These are phyloP conservation scores for Sugiyamaella americana DNA, from an alignment of 805 yeast genomes.

Conservation along the genomic window DNA sequence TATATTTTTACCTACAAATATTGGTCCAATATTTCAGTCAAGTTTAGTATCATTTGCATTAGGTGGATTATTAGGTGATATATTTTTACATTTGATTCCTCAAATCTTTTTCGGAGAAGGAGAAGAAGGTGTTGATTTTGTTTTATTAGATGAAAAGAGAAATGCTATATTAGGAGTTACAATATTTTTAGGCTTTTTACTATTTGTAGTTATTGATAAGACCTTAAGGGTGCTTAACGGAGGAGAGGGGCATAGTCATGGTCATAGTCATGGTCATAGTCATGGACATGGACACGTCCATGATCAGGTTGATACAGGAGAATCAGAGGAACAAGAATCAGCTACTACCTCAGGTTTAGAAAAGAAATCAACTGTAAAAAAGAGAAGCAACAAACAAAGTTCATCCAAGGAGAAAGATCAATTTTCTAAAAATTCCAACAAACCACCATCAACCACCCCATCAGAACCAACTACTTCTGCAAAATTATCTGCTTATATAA, in stretches of 20 bases:
- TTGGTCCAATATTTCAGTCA: constrained; percentile 45
- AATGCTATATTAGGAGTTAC: constrained; percentile 47
- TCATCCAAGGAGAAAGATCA: constrained; percentile 9
- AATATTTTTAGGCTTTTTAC: constrained; percentile 54
- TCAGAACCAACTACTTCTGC: constrained; percentile 23
- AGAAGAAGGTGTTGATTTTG: constrained; percentile 35
- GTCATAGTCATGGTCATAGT: constrained; percentile 41
- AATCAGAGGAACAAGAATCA: background rate
- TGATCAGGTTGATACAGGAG: constrained; percentile 4
- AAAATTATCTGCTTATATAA: constrained; percentile 54
- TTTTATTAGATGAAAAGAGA: constrained; percentile 47
- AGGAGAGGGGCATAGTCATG: constrained; percentile 28
- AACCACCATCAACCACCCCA: background rate
- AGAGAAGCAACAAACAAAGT: background rate
- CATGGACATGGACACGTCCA: constrained; percentile 35
- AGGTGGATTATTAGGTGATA: constrained; percentile 72
- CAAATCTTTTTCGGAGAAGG: constrained; percentile 56
- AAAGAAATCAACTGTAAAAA: background rate
- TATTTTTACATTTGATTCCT: constrained; percentile 65
- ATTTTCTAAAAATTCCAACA: background rate
- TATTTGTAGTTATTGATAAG: constrained; percentile 59
- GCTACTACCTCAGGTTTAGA: background rate
- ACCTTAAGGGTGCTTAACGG: constrained; percentile 43
- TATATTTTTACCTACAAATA: constrained; percentile 44
- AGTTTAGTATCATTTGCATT: constrained; percentile 64